phyloP scores from a whole-genome alignment of 1,284 basidiomycete genomes.

The Trichosporon inkin region DNA sequence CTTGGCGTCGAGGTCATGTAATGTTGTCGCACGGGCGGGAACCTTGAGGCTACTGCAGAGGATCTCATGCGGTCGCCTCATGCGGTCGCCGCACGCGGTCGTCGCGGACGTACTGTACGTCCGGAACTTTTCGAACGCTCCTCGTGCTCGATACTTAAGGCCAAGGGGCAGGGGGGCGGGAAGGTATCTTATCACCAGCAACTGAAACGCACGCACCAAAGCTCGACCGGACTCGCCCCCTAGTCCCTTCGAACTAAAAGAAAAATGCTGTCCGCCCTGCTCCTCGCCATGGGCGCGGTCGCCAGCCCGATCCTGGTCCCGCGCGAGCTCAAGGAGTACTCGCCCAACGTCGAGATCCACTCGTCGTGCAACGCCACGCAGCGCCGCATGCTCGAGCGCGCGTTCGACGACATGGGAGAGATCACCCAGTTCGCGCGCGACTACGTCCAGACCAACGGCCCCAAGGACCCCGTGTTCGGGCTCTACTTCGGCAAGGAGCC shows the following conservation, averaged over 20 bases:
- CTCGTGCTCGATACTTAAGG: not conserved
- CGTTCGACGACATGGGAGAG: constrained; percentile 44
- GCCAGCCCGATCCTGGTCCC: constrained; percentile 10
- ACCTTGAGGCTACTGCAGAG: too few species aligned
- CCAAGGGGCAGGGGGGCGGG: not conserved
- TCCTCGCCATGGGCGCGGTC: not conserved
- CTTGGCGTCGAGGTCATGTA: too few species aligned
- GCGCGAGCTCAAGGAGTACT: constrained; percentile 32
- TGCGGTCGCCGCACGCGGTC: too few species aligned
- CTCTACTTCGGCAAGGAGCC: constrained; percentile 48
- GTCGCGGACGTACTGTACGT: not conserved
- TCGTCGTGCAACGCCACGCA: constrained; percentile 49
- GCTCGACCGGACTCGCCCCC: not conserved
- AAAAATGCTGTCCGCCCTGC: constrained; percentile 24
- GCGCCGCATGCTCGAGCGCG: constrained; percentile 41
- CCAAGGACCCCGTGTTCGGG: constrained; percentile 41
- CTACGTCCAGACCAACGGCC: constrained; percentile 44
- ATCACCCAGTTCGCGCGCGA: constrained; percentile 38
- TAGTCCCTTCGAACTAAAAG: not conserved
- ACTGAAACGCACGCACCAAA: not conserved
- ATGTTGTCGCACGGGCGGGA: too few species aligned
- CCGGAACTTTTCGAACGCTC: not conserved
- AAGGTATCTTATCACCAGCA: constrained; percentile 1
- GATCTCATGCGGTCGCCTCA: too few species aligned
- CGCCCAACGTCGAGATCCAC: constrained; percentile 45